Conservation (phyloP, 75 land plant genomes). For the Adiantum capillusveneris region DNA sequence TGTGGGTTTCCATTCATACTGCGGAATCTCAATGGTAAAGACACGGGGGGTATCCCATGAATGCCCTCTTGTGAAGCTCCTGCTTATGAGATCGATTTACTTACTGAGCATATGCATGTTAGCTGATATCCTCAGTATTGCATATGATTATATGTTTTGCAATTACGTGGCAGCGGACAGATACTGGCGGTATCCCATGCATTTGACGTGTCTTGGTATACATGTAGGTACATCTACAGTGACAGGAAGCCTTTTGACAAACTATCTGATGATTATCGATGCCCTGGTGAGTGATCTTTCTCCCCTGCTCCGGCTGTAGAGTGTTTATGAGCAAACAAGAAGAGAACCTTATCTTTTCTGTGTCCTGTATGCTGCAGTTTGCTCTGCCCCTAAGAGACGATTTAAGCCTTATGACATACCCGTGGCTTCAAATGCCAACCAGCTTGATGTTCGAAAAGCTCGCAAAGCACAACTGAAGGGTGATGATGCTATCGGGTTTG, state of each 20-base stretch:
- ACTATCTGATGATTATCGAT: constrained; percentile 65
- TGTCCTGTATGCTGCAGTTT: constrained; percentile 39
- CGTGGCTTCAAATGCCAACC: constrained; percentile 60
- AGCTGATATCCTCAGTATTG: no score
- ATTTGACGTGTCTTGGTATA: no score
- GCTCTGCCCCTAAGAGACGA: constrained; percentile 87
- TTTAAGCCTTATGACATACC: constrained; percentile 67
- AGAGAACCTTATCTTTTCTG: neutral
- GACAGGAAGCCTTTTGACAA: constrained; percentile 87
- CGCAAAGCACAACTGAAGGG: constrained; percentile 67
- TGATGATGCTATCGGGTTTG: constrained; percentile 78
- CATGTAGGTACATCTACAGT: constrained; percentile 92
- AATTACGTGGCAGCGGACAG: no score
- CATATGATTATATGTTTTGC: no score
- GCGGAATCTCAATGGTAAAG: no score
- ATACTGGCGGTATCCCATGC: neutral
- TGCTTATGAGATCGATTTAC: no score
- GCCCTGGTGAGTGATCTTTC: constrained; percentile 55
- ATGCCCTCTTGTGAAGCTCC: neutral
- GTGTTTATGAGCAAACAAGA: neutral
- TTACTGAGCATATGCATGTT: no score
- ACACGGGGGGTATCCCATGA: neutral
- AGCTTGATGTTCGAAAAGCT: constrained; percentile 59
- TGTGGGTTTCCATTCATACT: no score
- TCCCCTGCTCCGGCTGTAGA: no score